These are phyloP conservation scores for Penicillium coffeae DNA, from an alignment of 495 filamentous ascomycete species.

Conservation along the genomic window DNA sequence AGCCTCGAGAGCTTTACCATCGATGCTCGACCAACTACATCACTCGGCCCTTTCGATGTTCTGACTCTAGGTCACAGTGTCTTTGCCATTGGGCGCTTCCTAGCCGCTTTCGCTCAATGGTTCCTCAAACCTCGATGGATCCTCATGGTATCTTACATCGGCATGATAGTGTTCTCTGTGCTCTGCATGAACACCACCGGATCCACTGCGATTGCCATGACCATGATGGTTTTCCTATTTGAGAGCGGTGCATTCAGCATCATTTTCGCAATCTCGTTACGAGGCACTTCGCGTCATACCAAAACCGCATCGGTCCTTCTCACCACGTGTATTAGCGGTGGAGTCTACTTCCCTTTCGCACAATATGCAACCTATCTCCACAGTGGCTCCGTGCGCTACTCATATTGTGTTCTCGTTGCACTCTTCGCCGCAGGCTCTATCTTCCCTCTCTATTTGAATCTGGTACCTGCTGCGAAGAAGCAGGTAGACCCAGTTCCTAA, in stretches of 20 bases:
- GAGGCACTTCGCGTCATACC: constrained; percentile 57
- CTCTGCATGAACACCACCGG: constrained; percentile 53
- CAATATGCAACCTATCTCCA: constrained; percentile 38
- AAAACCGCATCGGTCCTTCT: constrained; percentile 54
- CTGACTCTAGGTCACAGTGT: constrained; percentile 54
- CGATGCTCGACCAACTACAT: constrained; percentile 25
- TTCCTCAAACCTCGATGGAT: constrained; percentile 61
- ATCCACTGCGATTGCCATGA: constrained; percentile 43
- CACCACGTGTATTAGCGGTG: constrained; percentile 55
- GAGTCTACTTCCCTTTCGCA: constrained; percentile 53
- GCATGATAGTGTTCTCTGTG: constrained; percentile 51
- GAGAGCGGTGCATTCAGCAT: constrained; percentile 60
- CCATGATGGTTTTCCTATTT: constrained; percentile 57
- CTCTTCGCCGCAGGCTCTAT: constrained; percentile 52
- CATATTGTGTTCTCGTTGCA: constrained; percentile 56
- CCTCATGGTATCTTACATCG: constrained; percentile 53
- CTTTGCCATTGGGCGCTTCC: constrained; percentile 61
- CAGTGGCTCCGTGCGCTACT: constrained; percentile 41
- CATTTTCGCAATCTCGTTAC: constrained; percentile 57
- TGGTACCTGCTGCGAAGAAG: constrained; percentile 52
- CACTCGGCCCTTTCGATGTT: constrained; percentile 37
- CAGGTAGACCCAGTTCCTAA: constrained; percentile 57
- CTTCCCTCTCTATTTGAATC: constrained; percentile 59
- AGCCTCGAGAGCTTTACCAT: constrained; percentile 42
- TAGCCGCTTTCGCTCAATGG: constrained; percentile 51